These are phyloP conservation scores for Eruca vesicaria DNA, from an alignment of 441 rosid species.

Conservation along the genomic window DNA sequence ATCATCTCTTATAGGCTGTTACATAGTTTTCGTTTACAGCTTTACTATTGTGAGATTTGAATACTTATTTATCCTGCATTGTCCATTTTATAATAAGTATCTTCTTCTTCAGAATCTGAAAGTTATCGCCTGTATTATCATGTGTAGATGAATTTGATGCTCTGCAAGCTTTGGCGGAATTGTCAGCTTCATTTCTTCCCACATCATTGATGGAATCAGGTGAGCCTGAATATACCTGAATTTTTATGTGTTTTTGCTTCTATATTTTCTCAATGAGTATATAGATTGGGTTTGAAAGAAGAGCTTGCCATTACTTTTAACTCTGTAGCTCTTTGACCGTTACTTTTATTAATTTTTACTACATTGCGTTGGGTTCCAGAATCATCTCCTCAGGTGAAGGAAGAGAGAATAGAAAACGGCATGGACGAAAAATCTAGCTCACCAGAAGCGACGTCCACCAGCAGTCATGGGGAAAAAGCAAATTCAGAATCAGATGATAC, in stretches of 20 bases:
- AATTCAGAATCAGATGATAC: constrained; percentile 47
- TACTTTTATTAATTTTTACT: constrained; percentile 7
- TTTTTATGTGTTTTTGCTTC: not conserved
- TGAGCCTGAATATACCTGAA: constrained; percentile 33
- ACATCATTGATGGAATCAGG: constrained; percentile 75
- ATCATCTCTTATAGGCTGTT: not conserved
- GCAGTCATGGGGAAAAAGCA: constrained; percentile 44
- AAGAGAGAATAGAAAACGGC: constrained; percentile 48
- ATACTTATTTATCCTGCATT: not conserved
- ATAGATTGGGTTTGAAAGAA: not conserved
- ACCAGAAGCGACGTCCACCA: constrained; percentile 53
- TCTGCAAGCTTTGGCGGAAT: constrained; percentile 73
- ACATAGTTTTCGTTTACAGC: not conserved
- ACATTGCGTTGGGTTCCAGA: constrained; percentile 43
- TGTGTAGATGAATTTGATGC: constrained; percentile 78
- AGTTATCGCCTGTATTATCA: constrained; percentile 7
- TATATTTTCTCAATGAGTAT: not conserved
- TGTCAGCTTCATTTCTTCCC: constrained; percentile 53
- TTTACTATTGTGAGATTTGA: not conserved
- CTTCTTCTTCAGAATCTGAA: not conserved
- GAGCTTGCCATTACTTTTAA: not conserved
- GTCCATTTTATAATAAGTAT: not conserved
- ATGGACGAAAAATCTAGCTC: constrained; percentile 48
- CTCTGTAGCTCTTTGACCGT: not conserved
- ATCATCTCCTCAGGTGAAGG: constrained; percentile 66